Base-by-base conservation (phyloP, 768 basidiomycete genomes). In the Tricholoma hemisulphureum region DNA sequence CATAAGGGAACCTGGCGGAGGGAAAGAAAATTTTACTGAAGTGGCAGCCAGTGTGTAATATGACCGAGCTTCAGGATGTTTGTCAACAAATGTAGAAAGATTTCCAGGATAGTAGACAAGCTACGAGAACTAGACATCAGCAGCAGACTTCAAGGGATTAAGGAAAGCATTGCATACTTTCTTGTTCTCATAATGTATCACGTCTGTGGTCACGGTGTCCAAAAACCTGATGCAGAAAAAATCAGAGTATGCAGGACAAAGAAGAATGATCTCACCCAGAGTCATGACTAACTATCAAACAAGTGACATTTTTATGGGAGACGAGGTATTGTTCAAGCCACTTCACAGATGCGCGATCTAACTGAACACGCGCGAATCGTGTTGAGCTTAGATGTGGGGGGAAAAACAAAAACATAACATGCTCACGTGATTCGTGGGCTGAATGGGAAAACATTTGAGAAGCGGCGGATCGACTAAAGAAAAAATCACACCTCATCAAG, bases 11-110 rank as follows among this genome's bases (percentile, higher is more conserved):
- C 96, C 96, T 39, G 95, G 95, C 24, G 94, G 83, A 34, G 95
- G 95, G 83, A 98, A 98, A 32, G 92, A 77, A 78, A 98, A 96
- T 75, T 93, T 95, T 77, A 97, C 87, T 58, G 91, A 87, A 56
- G 91, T 94, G 6, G 94, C 95, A 31, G 92, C 88, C 21, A 98
- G 85, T 31, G 93, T 95, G 79, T 98, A 98, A 81, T 97, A 98
- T 2, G 95, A 93, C 76, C 87, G 93, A 34, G 95, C 96, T 69
- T 95, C 91, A 2, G 95, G 95, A 63, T 94, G 92, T 62, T 85
- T 83, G 67, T 83, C 88, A 54, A 97, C 95, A 71, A 98, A 98
- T 28, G 83, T 75, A 37, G 92, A 92, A 31, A 98, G 84, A 74
- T 96, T 96, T 56, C 95, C 95, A 29, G 84, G 86, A 74, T 98